Evolutionary conservation across 768 basidiomycete species (phyloP), one percentile per base, ranked within the genome.

Genomic region (Lentinula sp.): DNA sequence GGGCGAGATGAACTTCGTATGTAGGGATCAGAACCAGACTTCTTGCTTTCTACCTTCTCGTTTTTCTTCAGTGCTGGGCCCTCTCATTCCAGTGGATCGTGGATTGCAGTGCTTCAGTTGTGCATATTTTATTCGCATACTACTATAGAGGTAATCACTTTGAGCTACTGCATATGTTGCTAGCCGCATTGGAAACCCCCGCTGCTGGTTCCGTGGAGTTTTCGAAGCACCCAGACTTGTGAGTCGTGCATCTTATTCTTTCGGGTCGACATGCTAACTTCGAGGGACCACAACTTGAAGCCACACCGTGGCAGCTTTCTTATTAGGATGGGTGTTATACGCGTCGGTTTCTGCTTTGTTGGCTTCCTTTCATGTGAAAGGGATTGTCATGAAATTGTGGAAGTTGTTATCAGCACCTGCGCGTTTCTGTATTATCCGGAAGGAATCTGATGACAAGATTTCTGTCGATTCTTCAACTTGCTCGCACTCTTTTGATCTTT

Each of bases 281-380:
- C n/a, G 16, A 56, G 1, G 31, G 40, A 28, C 15, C 45, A 31
- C 40, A 5, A 39, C 7, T 39, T 1, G 37, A 37, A 79, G 78
- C 63, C 75, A 69, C 39, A 66, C 73, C 15, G 65, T 77, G 23
- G 67, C 76, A 13, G 68, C 73, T 0, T 79, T 79, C 65, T 74
- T 74, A 54, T 66, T 77, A 6, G 78, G 78, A 37, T 76, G 74
- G 69, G 75, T 76, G 3, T 77, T 75, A 11, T 56, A 56, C 40
- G 39, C 40, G 8, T 56, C 55, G 3, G 3, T 56, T 40, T 56
- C 23, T 10, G 13, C 40, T 23, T 39, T 56, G 9, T 42, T 43
- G 18, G 10, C 21, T 23, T 56, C 40, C 23, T 21, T 56, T 1
- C 21, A 43, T 21, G 9, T 31, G 39, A 56, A 45, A 23, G 18